Conservation (phyloP, 768 basidiomycete species). For the Russula sp. region DNA sequence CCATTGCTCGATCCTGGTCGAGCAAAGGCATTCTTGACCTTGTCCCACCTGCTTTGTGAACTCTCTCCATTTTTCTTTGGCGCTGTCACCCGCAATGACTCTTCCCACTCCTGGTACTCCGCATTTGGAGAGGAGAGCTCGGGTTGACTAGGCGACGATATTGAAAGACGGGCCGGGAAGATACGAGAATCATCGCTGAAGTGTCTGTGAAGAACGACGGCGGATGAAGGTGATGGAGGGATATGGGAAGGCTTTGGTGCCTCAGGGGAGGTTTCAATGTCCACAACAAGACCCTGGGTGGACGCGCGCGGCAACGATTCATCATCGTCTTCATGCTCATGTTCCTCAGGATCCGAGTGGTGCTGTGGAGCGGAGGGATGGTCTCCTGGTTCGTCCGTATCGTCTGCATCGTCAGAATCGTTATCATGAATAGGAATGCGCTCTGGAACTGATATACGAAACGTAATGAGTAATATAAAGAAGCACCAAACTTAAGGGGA, state of each 20-base stretch:
- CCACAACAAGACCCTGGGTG: slow-evolving; percentile 54
- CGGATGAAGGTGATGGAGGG: slow-evolving; percentile 46
- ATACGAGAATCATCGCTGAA: slow-evolving; percentile 48
- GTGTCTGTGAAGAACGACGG: slow-evolving; percentile 38
- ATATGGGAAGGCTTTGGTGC: slow-evolving; percentile 36
- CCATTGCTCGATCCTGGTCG: slow-evolving; percentile 61
- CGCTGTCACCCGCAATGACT: slow-evolving; percentile 29
- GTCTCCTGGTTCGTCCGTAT: slow-evolving; percentile 35
- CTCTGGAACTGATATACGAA: slow-evolving; percentile 43
- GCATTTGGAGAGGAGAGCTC: slow-evolving; percentile 51
- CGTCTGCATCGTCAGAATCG: slow-evolving; percentile 46
- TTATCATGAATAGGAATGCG: slow-evolving; percentile 59
- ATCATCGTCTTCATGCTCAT: slow-evolving; percentile 46
- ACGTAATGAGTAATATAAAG: not conserved
- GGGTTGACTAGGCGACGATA: slow-evolving; percentile 53
- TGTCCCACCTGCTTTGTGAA: slow-evolving; percentile 62
- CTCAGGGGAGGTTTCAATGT: slow-evolving; percentile 56
- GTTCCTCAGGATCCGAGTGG: slow-evolving; percentile 35
- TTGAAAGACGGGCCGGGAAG: slow-evolving; percentile 56
- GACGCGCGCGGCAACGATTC: slow-evolving; percentile 48
- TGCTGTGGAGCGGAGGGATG: slow-evolving; percentile 21
- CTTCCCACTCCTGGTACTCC: slow-evolving; percentile 30
- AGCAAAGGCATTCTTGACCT: slow-evolving; percentile 60
- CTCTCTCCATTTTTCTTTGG: slow-evolving; percentile 55
- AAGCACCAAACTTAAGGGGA: slow-evolving; percentile 7